A percentile compares a stretch with the other conserved stretches of the same genome.
Evolutionary conservation across 2,329 filamentous ascomycete species (phyloP).

Genomic region (Leptographium radiaticola): DNA sequence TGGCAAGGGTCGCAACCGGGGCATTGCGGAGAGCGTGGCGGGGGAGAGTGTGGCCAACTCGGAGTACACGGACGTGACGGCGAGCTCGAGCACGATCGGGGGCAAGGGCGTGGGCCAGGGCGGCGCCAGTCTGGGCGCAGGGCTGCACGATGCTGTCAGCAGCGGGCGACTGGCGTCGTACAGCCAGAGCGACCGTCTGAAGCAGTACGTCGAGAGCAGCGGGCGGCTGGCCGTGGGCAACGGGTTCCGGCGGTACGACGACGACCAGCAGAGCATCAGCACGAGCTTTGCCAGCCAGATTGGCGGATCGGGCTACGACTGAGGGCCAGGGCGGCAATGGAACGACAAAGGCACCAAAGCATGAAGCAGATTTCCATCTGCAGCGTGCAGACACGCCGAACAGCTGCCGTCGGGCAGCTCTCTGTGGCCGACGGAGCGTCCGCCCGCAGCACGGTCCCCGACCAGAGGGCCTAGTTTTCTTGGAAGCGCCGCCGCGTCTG

Average conservation of each 20-base stretch:
- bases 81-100: conserved; percentile 64
- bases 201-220: conserved; percentile 84
- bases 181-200: conserved; percentile 80
- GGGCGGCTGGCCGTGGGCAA: conserved; percentile 55
- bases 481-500: background rate
- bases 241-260: conserved; percentile 64
- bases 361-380: background rate
- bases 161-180: conserved; percentile 46
- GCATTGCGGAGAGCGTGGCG: conserved; percentile 58
- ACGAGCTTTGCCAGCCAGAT: conserved; percentile 96
- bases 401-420: background rate
- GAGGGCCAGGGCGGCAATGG: conserved; percentile 16
- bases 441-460: background rate
- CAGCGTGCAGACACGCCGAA: background rate
- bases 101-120: conserved; percentile 68
- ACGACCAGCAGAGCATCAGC: conserved; percentile 91
- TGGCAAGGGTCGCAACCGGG: conserved; percentile 50
- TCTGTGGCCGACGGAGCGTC: background rate
- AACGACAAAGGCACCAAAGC: background rate
- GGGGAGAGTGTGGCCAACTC: conserved; percentile 89
- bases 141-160: conserved; percentile 63
- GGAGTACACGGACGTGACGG: conserved; percentile 60
- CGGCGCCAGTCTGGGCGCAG: conserved; percentile 72
- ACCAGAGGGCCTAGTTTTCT: background rate
- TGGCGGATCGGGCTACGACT: conserved; percentile 45